Percentiles rank a stretch among this genome's conserved stretches.
These are phyloP conservation scores for Kazachstania psychrophila DNA, from an alignment of 805 yeast species.

Conservation along the genomic window DNA sequence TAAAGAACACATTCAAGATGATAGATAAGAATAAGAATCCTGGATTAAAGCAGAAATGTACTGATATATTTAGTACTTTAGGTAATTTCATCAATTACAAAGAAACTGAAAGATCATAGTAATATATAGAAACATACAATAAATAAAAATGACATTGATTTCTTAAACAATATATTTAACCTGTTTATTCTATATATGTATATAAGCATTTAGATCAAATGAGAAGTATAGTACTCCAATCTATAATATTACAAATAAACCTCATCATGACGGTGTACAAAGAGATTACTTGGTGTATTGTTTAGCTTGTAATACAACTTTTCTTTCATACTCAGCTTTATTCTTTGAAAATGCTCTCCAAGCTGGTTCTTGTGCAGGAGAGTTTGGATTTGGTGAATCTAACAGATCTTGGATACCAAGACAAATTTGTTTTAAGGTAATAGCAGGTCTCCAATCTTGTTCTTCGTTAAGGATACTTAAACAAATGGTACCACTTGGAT, in stretches of 20 bases:
- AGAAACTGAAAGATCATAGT: constrained; percentile 31
- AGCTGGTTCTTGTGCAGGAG: constrained; percentile 97
- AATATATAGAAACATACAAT: neutral
- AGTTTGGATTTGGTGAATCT: constrained; percentile 83
- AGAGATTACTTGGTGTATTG: constrained; percentile 43
- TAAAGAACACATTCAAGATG: constrained; percentile 46
- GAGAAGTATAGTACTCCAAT: no score
- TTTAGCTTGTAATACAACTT: constrained; percentile 73
- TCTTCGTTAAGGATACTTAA: constrained; percentile 86
- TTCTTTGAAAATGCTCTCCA: constrained; percentile 78
- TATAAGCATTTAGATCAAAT: no score
- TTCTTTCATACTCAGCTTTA: constrained; percentile 57
- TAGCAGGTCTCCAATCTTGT: constrained; percentile 97
- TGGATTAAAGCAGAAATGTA: constrained; percentile 51
- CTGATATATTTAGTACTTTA: constrained; percentile 57
- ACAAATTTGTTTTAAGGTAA: constrained; percentile 79
- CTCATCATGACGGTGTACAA: neutral
- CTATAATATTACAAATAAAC: constrained; percentile 1
- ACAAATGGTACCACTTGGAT: constrained; percentile 96
- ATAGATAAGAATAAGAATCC: constrained; percentile 57
- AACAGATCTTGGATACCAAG: constrained; percentile 88
- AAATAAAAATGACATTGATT: neutral
- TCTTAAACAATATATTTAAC: neutral
- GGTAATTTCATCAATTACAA: constrained; percentile 76
- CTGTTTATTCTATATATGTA: neutral